phyloP scores from a whole-genome alignment of 495 filamentous ascomycete genomes.

The Penicillium atrosanguineum region DNA sequence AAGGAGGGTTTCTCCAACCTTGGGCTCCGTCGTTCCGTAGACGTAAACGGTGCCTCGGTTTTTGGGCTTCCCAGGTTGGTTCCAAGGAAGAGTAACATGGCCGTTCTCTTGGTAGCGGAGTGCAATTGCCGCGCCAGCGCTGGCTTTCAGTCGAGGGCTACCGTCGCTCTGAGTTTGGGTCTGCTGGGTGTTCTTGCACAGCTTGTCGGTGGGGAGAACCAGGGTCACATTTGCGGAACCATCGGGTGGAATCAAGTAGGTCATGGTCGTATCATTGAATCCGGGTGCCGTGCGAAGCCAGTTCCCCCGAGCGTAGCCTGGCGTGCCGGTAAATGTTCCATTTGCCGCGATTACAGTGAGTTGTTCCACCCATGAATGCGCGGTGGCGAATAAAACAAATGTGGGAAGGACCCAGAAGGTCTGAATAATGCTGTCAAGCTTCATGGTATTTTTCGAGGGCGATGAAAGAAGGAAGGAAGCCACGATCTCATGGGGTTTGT shows the following conservation, averaged over 20 bases:
- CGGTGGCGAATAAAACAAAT: conserved; percentile 40
- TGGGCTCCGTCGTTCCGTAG: conserved; percentile 73
- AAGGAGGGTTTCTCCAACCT: conserved; percentile 57
- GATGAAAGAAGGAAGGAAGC: neutral
- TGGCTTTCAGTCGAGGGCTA: conserved; percentile 62
- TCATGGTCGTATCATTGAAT: conserved; percentile 50
- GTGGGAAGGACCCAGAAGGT: conserved; percentile 22
- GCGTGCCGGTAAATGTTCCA: conserved; percentile 66
- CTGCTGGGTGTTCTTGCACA: conserved; percentile 56
- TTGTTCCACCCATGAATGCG: conserved; percentile 80
- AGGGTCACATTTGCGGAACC: conserved; percentile 29
- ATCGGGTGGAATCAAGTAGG: conserved; percentile 54
- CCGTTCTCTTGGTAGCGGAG: conserved; percentile 83
- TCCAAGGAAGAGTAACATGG: conserved; percentile 68
- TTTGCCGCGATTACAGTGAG: conserved; percentile 66
- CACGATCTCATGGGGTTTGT: neutral
- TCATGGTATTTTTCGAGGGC: neutral
- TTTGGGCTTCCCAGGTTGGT: conserved; percentile 58
- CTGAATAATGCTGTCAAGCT: conserved; percentile 11
- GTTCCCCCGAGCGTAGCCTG: conserved; percentile 68
- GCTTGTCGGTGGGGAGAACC: conserved; percentile 26
- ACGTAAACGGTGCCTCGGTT: conserved; percentile 76
- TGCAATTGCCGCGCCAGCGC: conserved; percentile 66
- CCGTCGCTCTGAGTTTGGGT: conserved; percentile 51
- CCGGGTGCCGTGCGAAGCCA: conserved; percentile 45